Evolutionary conservation across 2,329 filamentous ascomycete genomes (phyloP).

Genomic region (Fusarium anthophilum): DNA sequence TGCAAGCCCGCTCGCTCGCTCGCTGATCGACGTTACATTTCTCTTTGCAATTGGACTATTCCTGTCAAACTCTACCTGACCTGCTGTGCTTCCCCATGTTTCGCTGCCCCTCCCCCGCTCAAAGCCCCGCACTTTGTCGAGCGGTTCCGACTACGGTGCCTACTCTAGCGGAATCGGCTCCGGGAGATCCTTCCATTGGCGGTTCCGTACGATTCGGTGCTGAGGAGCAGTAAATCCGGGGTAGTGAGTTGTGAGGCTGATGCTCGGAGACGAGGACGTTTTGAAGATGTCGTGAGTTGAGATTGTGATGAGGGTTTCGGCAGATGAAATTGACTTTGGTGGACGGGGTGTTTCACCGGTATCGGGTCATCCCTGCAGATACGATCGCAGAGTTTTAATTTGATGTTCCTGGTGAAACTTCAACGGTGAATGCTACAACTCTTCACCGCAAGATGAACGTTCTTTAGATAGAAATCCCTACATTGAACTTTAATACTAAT

Average conservation of each 20-base stretch:
- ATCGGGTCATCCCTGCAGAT: background rate
- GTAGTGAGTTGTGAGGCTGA: background rate
- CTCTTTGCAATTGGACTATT: background rate
- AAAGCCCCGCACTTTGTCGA: background rate
- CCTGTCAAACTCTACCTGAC: background rate
- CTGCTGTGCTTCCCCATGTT: background rate
- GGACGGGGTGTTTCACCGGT: background rate
- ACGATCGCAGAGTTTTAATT: background rate
- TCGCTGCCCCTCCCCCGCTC: background rate
- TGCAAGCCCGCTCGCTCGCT: background rate
- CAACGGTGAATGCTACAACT: accelerated
- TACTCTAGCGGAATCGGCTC: background rate
- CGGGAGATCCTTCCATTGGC: background rate
- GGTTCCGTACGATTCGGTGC: background rate
- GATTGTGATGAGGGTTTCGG: background rate
- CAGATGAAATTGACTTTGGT: background rate
- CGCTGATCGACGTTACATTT: background rate
- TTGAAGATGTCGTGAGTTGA: background rate
- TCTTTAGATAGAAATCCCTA: accelerated
- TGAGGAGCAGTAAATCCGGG: background rate
- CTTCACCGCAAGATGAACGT: background rate
- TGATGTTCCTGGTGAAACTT: background rate
- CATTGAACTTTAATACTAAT: background rate
- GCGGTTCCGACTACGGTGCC: background rate
- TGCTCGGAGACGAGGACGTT: background rate